phyloP scores from a whole-genome alignment of 2,329 filamentous ascomycete species.

The Pseudogymnoascus sp. region DNA sequence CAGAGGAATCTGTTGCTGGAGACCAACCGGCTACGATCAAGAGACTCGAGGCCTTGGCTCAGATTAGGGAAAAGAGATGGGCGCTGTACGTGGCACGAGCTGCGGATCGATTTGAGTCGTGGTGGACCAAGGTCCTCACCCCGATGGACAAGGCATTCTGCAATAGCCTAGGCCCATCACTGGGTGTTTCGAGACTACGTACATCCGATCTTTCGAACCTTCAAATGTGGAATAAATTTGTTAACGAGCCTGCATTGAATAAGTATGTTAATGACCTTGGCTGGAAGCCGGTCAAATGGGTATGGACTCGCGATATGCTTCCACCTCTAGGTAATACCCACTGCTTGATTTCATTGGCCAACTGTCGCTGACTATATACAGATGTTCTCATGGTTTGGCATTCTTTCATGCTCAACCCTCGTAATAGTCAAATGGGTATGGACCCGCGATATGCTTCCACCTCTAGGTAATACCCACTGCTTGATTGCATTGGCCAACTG shows the following conservation, averaged over 20 bases:
- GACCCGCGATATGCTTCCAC: constrained; percentile 41
- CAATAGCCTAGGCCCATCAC: neutral
- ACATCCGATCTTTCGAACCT: neutral
- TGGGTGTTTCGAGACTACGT: neutral
- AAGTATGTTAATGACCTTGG: neutral
- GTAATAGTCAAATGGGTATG: constrained; percentile 34
- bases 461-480: constrained; percentile 40
- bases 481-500: neutral
- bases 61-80: constrained; percentile 66
- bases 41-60: constrained; percentile 37
- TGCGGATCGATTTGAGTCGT: constrained; percentile 57
- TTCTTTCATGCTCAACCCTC: constrained; percentile 68
- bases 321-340: constrained; percentile 49
- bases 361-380: constrained; percentile 21
- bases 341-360: neutral
- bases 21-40: constrained; percentile 29
- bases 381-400: constrained; percentile 78
- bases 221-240: neutral
- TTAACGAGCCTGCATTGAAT: neutral
- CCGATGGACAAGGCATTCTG: constrained; percentile 14
- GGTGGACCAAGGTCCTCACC: constrained; percentile 44
- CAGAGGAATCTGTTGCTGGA: constrained; percentile 14
- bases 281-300: constrained; percentile 2
- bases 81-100: constrained; percentile 59
- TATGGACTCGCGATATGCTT: constrained; percentile 37